Conservation (phyloP, 1,284 basidiomycete genomes). For the Hymenochaete sp. region DNA sequence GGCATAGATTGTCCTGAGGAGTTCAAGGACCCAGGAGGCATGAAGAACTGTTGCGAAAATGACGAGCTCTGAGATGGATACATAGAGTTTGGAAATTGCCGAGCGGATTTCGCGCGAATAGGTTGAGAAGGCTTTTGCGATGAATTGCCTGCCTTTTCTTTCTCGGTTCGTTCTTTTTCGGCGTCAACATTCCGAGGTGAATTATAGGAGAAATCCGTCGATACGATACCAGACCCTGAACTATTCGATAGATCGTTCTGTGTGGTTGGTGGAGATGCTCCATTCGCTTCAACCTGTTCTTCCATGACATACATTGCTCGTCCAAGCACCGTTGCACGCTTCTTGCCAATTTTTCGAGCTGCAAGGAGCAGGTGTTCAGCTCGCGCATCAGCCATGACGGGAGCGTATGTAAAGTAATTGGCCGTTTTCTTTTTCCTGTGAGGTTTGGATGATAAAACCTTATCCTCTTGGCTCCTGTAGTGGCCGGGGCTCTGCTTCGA, state of each 20-base stretch:
- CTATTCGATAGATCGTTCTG: no score
- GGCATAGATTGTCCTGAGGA: slow-evolving; percentile 6
- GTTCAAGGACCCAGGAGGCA: neutral
- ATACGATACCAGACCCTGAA: no score
- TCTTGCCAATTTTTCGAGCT: slow-evolving; percentile 45
- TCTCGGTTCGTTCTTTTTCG: no score
- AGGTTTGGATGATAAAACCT: neutral
- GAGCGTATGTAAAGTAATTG: slow-evolving; percentile 17
- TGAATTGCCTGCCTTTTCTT: no score
- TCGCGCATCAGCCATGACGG: slow-evolving; percentile 43
- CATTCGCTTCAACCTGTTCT: no score
- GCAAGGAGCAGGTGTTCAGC: slow-evolving; percentile 53
- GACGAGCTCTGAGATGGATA: slow-evolving; percentile 3
- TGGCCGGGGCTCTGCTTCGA: slow-evolving; percentile 4
- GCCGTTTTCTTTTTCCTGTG: slow-evolving; percentile 14
- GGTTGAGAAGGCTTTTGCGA: no score
- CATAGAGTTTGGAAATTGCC: no score
- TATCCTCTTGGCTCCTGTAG: slow-evolving; percentile 7
- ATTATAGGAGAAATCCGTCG: no score
- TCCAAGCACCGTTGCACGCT: slow-evolving; percentile 30
- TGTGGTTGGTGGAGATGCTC: no score
- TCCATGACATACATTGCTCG: slow-evolving; percentile 5
- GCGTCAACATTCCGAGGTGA: no score
- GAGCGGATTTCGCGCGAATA: no score
- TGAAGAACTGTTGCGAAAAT: slow-evolving; percentile 3